These are phyloP conservation scores for Tricholoma hemisulphureum DNA, from an alignment of 768 basidiomycete species.

Conservation along the genomic window DNA sequence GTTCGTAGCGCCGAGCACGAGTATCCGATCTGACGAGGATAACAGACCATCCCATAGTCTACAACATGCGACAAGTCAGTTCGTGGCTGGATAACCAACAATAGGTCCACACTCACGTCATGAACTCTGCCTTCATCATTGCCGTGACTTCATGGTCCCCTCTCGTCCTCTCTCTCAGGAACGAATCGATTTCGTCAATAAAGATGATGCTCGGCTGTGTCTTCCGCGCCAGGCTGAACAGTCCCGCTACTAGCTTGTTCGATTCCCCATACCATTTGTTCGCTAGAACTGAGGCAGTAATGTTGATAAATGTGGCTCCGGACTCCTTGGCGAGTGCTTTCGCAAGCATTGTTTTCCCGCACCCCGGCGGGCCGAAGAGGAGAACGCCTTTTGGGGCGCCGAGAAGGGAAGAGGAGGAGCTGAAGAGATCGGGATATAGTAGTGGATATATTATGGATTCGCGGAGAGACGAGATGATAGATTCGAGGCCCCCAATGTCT, in stretches of 20 bases:
- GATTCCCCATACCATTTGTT: constrained; percentile 52
- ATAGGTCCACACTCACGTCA: constrained; percentile 60
- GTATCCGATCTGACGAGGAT: constrained; percentile 75
- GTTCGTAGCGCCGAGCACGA: constrained; percentile 95
- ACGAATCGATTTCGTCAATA: constrained; percentile 98
- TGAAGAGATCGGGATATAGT: constrained; percentile 86
- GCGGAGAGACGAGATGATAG: constrained; percentile 83
- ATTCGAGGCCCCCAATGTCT: constrained; percentile 93
- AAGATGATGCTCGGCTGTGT: constrained; percentile 96
- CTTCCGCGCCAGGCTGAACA: constrained; percentile 93
- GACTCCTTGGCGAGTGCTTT: constrained; percentile 97
- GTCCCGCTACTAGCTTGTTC: constrained; percentile 92
- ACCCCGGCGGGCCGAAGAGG: constrained; percentile 94
- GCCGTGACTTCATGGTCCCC: constrained; percentile 97
- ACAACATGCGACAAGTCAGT: constrained; percentile 4
- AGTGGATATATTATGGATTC: constrained; percentile 97
- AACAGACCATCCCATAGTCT: constrained; percentile 95
- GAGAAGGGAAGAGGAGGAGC: constrained; percentile 75
- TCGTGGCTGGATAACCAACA: background rate
- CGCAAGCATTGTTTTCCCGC: constrained; percentile 99
- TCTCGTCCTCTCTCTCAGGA: constrained; percentile 81
- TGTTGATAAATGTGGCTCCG: constrained; percentile 89
- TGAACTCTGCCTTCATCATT: constrained; percentile 97
- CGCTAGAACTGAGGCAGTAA: constrained; percentile 45
- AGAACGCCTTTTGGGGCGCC: constrained; percentile 95